Evolutionary conservation across 768 basidiomycete species (phyloP).

Genomic region (Lyophyllum semitale): DNA sequence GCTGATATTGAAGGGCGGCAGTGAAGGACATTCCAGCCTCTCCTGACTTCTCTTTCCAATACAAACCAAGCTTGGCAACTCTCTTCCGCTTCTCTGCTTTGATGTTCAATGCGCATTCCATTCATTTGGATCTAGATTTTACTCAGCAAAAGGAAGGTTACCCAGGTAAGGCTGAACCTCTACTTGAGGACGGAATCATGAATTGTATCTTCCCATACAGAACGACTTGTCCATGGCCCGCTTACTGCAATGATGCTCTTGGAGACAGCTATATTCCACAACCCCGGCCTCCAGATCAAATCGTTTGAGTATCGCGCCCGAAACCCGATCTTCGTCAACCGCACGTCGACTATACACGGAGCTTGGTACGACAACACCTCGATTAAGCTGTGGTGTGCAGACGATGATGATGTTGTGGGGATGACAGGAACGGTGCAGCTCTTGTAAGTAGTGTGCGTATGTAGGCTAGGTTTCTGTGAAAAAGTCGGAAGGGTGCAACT

Average conservation of each 20-base stretch:
- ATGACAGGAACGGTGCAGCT: slow-evolving; percentile 60
- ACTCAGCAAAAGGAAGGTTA: slow-evolving; percentile 71
- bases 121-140: slow-evolving; percentile 81
- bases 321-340: slow-evolving; percentile 62
- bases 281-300: slow-evolving; percentile 47
- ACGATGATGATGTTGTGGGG: slow-evolving; percentile 59
- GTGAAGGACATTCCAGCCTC: slow-evolving; percentile 52
- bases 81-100: slow-evolving; percentile 87
- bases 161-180: slow-evolving; percentile 48
- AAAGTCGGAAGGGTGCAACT: background rate
- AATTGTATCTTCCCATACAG: slow-evolving; percentile 31
- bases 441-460: slow-evolving; percentile 4
- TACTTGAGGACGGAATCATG: background rate
- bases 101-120: slow-evolving; percentile 83
- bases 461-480: background rate
- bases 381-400: slow-evolving; percentile 59
- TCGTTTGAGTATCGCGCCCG: slow-evolving; percentile 71
- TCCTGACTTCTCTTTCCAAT: slow-evolving; percentile 63
- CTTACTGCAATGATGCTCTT: slow-evolving; percentile 79
- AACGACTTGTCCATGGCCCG: slow-evolving; percentile 85
- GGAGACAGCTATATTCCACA: slow-evolving; percentile 55
- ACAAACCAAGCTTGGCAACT: slow-evolving; percentile 67
- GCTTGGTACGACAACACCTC: slow-evolving; percentile 38
- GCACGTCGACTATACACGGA: slow-evolving; percentile 48
- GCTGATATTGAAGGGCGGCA: slow-evolving; percentile 23